These are phyloP conservation scores for Tricladium varicosporioides DNA, from an alignment of 2,329 filamentous ascomycete species.

Conservation along the genomic window DNA sequence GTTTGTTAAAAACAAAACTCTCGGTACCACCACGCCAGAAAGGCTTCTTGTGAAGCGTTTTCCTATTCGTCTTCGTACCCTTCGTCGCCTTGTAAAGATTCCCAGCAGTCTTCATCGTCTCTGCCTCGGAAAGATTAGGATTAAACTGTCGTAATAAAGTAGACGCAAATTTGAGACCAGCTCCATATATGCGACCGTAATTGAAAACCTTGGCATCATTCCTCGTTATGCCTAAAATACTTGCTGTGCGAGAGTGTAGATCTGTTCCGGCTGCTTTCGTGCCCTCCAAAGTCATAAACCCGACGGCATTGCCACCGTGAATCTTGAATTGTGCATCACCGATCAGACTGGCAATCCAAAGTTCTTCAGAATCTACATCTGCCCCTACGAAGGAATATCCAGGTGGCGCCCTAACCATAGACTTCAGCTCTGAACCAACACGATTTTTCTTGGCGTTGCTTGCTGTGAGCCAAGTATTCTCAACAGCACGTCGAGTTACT, in stretches of 20 bases:
- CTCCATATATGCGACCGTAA: constrained; percentile 98
- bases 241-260: constrained; percentile 88
- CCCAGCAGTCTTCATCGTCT: constrained; percentile 73
- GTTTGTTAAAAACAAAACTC: constrained; percentile 95
- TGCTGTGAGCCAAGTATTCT: constrained; percentile 97
- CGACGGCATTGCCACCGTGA: constrained; percentile 94
- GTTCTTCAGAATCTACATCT: constrained; percentile 94
- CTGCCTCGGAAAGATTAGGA: constrained; percentile 71
- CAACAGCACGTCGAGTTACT: constrained; percentile 87
- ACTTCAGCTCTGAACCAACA: constrained; percentile 94
- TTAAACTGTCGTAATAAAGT: constrained; percentile 94
- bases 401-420: constrained; percentile 88
- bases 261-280: constrained; percentile 93
- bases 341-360: constrained; percentile 96
- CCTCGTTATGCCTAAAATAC: constrained; percentile 87
- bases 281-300: constrained; percentile 98
- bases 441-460: constrained; percentile 96
- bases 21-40: constrained; percentile 98
- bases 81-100: constrained; percentile 89
- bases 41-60: constrained; percentile 64
- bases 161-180: constrained; percentile 87
- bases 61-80: constrained; percentile 78
- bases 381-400: constrained; percentile 95
- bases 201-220: constrained; percentile 99
- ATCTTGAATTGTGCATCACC: constrained; percentile 93